Evolutionary conservation across 176 grass and related monocot species (phyloP), one percentile per base, ranked within the genome.

Genomic region (Triticum urartu): DNA sequence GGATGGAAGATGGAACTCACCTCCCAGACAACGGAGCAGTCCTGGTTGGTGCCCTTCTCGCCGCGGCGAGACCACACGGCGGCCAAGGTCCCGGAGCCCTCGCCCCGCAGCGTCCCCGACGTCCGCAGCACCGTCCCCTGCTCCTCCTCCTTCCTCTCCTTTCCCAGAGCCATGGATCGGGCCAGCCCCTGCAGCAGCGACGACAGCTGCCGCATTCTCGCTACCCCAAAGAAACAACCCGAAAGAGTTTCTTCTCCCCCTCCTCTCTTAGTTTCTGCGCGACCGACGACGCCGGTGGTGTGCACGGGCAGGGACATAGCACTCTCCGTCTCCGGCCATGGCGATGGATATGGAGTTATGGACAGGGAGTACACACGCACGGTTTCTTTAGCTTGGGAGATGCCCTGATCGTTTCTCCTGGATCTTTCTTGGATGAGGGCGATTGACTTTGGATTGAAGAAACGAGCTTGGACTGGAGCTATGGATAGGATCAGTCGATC

Each of bases 41-140:
- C 97, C 88, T 99, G 97, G 72, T 97, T 99, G 81, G 68, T 67
- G 42, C 97, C 97, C 82, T 99, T 99, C 89, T 99, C 93, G 84
- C 97, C 97, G 79, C 93, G 89, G 42, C 89, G 88, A 6, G 97
- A 93, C 87, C 83, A 93, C 9, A 89, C 97, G 68, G 94, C 91
- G 21, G 90, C 92, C 22, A 97, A 92, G 30, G 80, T 89, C 28
- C 78, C 92, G 3, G 50, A 99, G 7, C 87, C 87, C 34, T 83
- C 70, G 80, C 90, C 85, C 33, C 86, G 35, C 54, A 96, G 39
- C 68, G 94, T 88, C 3, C 97, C 97, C 4, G 97, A 97, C 21
- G 94, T 83, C 62, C 84, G 68, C 81, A 99, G 84, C 35, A 94
- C 88, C 64, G 86, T 67, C 35, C 80, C 80, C 45, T 54, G 50